phyloP scores from a whole-genome alignment of 1,284 basidiomycete species.

The Fomes fomentarius region DNA sequence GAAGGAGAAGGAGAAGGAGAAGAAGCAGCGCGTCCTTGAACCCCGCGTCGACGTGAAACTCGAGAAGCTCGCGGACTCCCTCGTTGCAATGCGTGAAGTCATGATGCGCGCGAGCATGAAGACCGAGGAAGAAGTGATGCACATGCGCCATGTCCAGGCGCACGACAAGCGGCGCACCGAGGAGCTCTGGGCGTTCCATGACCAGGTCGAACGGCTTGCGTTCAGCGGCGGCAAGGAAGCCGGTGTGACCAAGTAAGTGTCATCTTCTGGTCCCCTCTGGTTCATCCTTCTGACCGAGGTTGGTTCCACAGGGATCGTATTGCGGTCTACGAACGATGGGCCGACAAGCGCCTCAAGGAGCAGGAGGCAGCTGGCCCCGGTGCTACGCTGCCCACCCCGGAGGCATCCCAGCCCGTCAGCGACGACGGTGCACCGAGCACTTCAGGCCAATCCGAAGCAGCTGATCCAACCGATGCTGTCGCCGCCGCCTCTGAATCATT shows the following conservation, averaged over 20 bases:
- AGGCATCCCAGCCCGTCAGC: background rate
- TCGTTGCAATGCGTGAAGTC: conserved; percentile 11
- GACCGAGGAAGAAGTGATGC: conserved; percentile 2
- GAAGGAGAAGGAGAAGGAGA: background rate
- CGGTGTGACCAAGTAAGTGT: background rate
- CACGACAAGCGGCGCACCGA: background rate
- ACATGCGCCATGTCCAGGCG: conserved; percentile 5
- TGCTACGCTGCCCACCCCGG: background rate
- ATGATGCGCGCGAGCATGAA: conserved; percentile 1
- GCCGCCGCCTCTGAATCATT: too few species aligned
- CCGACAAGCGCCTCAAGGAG: background rate
- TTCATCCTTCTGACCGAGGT: background rate
- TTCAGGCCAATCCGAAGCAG: background rate
- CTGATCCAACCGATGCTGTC: too few species aligned
- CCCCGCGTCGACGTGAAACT: conserved; percentile 10
- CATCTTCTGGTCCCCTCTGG: background rate
- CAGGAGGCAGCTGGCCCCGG: background rate
- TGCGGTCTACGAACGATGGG: conserved; percentile 5
- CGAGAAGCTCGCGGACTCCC: conserved; percentile 10
- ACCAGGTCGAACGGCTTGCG: background rate
- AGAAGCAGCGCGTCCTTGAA: background rate
- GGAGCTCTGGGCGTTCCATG: conserved; percentile 12
- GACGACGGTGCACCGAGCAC: background rate
- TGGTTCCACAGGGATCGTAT: background rate
- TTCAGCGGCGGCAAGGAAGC: background rate